Base-by-base conservation (phyloP, 2,329 filamentous ascomycete genomes). In the Nemania sp. region DNA sequence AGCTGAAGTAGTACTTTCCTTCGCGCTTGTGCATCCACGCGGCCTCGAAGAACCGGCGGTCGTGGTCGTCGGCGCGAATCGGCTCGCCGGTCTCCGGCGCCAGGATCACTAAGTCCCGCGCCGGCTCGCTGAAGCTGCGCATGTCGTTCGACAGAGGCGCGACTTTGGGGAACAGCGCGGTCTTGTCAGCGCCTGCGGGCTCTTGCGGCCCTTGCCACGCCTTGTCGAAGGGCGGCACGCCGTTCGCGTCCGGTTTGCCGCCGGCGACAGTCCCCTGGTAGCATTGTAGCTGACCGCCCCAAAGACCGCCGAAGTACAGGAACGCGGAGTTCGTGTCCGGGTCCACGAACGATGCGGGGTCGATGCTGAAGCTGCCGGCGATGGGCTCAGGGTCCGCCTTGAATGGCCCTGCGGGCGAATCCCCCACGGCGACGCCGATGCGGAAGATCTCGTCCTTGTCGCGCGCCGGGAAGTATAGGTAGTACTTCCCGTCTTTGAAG, bases 251-350 rank as follows among this genome's bases (percentile, higher is more conserved):
- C 2, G 19, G 41, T 19, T 22, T 8, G 1, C 30, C 6, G 17
- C 5, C 12, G 14, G 28, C 17, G 7, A 37, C 28, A 6, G 30
- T 80, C 23, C 70, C 72, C 61, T 79, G 77, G 80, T 89, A 92
- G 75, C 88, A 91, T 70, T 91, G 88, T 60, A 92, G 74, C 72
- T 92, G 89, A 0, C 89, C 89, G 53, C 89, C 89, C 89, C 89
- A 92, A 19, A 92, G 79, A 0, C 89, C 89, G 39, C 89, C 89
- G 62, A 91, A 91, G 71, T 91, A 92, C 19, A 89, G 68, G 67
- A 88, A 89, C 3, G 80, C 83, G 46, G 78, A 68, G 8, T 77
- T 81, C 61, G 87, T 82, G 39, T 82, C 79, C 11, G 62, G 69
- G 66, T 92, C 89, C 14, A 91, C 87, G 59, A 91, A 90, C 28